phyloP scores from a whole-genome alignment of 2,329 filamentous ascomycete genomes.

The Verticillium nubilum region DNA sequence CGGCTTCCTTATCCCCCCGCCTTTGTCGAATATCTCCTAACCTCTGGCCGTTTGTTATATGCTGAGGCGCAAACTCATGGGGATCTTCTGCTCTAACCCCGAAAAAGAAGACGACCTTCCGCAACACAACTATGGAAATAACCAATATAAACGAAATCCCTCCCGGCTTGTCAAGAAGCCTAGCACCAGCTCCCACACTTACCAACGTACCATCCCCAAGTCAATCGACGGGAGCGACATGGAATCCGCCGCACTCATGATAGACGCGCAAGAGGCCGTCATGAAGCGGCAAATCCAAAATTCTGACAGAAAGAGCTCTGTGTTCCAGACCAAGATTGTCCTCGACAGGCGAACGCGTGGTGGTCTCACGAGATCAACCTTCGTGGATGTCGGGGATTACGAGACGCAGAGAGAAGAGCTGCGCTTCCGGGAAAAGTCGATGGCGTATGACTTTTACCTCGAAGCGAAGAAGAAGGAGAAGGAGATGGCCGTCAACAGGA shows the following conservation, averaged over 20 bases:
- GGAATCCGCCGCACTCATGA: neutral
- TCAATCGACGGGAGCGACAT: neutral
- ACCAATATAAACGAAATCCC: neutral
- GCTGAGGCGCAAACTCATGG: slow-evolving; percentile 5
- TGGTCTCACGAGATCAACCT: neutral
- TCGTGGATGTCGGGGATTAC: slow-evolving; percentile 21
- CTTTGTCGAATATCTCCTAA: neutral
- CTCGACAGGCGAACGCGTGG: neutral
- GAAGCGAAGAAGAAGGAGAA: slow-evolving; percentile 21
- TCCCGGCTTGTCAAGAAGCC: slow-evolving; percentile 7
- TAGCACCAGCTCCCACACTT: neutral
- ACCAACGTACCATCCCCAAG: neutral
- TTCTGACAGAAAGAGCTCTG: neutral
- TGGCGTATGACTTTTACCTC: slow-evolving; percentile 36
- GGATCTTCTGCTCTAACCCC: slow-evolving; percentile 11
- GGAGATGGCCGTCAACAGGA: slow-evolving; percentile 31
- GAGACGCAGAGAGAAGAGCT: slow-evolving; percentile 21
- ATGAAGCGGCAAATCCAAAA: neutral
- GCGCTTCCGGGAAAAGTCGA: slow-evolving; percentile 22
- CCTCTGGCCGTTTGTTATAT: neutral
- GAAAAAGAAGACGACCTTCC: slow-evolving; percentile 11
- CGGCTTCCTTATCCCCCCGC: neutral
- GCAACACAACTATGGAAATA: neutral
- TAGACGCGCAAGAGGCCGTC: neutral
- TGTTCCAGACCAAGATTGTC: neutral